Conservation (phyloP, 495 filamentous ascomycete species). For the Neurospora discreta region DNA sequence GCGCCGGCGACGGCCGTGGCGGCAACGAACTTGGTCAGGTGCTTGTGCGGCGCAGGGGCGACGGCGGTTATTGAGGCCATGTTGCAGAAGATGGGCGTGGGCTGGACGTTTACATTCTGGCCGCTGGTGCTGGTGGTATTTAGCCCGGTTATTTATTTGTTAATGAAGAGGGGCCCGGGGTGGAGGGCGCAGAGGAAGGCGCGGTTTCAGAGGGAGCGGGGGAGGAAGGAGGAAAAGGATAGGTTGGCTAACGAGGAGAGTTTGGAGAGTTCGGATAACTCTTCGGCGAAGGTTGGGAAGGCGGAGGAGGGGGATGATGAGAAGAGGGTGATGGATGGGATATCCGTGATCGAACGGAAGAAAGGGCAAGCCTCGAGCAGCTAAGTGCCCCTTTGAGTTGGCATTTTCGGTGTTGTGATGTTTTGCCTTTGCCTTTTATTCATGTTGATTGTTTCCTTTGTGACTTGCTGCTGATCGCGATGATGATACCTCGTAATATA, state of each 20-base stretch:
- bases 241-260: background rate
- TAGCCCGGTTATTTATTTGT: slow-evolving; percentile 27
- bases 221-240: slow-evolving; percentile 10
- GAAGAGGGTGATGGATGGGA: background rate
- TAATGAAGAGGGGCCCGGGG: slow-evolving; percentile 26
- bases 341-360: background rate
- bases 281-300: background rate
- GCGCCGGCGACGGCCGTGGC: slow-evolving; percentile 37
- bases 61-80: slow-evolving; percentile 34
- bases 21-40: slow-evolving; percentile 37
- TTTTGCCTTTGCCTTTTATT: background rate
- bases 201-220: slow-evolving; percentile 14
- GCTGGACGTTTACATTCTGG: slow-evolving; percentile 39
- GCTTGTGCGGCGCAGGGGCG: slow-evolving; percentile 31
- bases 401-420: background rate
- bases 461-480: background rate
- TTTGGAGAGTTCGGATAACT: background rate
- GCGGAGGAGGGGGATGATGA: background rate
- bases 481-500: background rate
- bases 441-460: background rate
- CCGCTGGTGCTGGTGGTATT: slow-evolving; percentile 25
- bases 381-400: background rate
- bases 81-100: slow-evolving; percentile 30
- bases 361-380: background rate
- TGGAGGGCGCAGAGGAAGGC: slow-evolving; percentile 32